These are phyloP conservation scores for Mycena indigotica DNA, from an alignment of 768 basidiomycete species.

Conservation along the genomic window DNA sequence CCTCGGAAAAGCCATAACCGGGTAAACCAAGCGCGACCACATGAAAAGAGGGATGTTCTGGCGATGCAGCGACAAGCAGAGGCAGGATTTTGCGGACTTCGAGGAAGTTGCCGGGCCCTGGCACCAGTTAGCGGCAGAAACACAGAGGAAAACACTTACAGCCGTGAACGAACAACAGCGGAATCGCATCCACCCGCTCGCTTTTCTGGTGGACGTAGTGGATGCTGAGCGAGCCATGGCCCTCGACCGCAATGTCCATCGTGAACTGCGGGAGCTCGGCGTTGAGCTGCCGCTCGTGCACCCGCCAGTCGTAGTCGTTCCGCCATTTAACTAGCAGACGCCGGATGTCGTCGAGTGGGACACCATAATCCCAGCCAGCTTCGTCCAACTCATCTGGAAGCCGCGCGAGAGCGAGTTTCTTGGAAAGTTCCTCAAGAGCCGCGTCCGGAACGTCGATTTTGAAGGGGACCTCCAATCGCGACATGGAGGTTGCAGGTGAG, in stretches of 20 bases:
- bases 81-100: conserved; percentile 63
- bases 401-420: background rate
- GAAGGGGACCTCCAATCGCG: too few species aligned
- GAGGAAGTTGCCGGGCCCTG: conserved; percentile 63
- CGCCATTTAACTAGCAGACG: background rate
- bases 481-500: too few species aligned
- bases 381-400: background rate
- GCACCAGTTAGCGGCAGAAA: background rate
- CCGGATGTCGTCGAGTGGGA: background rate
- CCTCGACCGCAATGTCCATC: conserved; percentile 39
- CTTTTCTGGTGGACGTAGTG: conserved; percentile 47
- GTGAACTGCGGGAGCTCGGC: conserved; percentile 34
- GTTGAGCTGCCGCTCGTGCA: background rate
- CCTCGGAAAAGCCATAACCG: conserved; percentile 64
- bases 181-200: conserved; percentile 33
- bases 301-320: background rate
- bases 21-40: conserved; percentile 63
- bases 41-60: conserved; percentile 57
- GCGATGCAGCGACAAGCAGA: conserved; percentile 44
- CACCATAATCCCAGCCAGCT: background rate
- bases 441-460: background rate
- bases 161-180: conserved; percentile 47
- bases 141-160: conserved; percentile 36
- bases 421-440: background rate
- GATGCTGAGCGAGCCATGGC: conserved; percentile 37